Percentiles rank a stretch among this genome's conserved stretches.
Evolutionary conservation across 805 yeast species (phyloP).

Genomic region (Ogataea siamensis): DNA sequence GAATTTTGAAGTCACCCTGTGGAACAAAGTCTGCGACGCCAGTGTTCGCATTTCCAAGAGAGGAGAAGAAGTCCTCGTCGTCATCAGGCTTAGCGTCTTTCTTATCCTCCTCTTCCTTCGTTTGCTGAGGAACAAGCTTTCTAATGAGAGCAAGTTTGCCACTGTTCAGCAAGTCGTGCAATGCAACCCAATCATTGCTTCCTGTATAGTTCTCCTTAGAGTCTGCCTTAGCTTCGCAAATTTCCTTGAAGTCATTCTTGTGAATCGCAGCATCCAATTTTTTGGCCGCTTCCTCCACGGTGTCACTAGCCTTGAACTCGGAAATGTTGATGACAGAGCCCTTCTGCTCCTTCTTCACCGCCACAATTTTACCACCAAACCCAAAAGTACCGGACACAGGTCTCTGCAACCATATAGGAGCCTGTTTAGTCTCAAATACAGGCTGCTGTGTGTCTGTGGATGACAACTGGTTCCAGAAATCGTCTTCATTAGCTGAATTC

Average conservation of each 20-base stretch:
- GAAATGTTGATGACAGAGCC: conserved; percentile 42
- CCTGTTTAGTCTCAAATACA: conserved; percentile 65
- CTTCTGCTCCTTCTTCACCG: conserved; percentile 38
- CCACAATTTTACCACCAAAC: conserved; percentile 86
- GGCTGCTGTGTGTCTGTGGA: conserved; percentile 72
- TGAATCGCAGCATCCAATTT: conserved; percentile 57
- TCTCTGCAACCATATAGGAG: conserved; percentile 85
- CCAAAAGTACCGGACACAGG: conserved; percentile 81
- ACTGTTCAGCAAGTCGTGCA: conserved; percentile 47
- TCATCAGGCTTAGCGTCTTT: conserved; percentile 14
- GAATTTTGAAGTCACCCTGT: conserved; percentile 49
- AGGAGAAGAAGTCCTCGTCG: conserved; percentile 42
- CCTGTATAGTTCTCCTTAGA: conserved; percentile 36
- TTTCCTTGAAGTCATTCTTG: conserved; percentile 48
- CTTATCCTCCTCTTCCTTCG: conserved; percentile 17
- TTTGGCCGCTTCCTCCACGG: conserved; percentile 36
- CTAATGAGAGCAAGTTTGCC: conserved; percentile 53
- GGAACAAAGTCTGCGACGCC: conserved; percentile 41
- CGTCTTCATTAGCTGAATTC: conserved; percentile 54
- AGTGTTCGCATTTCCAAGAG: conserved; percentile 24
- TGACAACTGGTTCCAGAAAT: conserved; percentile 82
- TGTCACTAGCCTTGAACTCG: conserved; percentile 33
- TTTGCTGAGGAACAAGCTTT: conserved; percentile 29
- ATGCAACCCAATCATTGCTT: conserved; percentile 58
- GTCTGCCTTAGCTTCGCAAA: conserved; percentile 54